Conservation (phyloP, 495 filamentous ascomycete species). For the Neurospora hispaniola region DNA sequence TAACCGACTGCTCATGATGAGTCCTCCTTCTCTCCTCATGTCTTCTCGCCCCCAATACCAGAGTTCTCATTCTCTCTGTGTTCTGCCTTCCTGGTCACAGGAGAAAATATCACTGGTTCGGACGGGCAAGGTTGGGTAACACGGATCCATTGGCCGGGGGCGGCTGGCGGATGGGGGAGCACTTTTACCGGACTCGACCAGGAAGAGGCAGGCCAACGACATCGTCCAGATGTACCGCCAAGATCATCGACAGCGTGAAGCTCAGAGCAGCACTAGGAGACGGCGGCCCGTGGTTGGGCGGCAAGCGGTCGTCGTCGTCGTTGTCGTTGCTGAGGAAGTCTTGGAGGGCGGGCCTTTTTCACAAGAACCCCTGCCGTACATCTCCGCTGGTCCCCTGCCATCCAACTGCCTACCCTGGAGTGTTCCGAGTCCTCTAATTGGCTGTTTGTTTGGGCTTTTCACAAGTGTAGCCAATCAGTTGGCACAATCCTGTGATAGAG, state of each 20-base stretch:
- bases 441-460: slow-evolving; percentile 7
- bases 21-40: background rate
- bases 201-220: slow-evolving; percentile 9
- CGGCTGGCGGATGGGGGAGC: slow-evolving; percentile 11
- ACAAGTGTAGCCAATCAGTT: slow-evolving; percentile 19
- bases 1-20: background rate
- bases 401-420: slow-evolving; percentile 13
- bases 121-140: background rate
- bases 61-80: background rate
- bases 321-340: background rate
- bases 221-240: slow-evolving; percentile 7
- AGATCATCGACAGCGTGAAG: background rate
- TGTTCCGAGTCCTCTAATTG: slow-evolving; percentile 13
- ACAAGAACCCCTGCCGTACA: background rate
- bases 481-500: slow-evolving; percentile 20
- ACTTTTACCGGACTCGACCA: slow-evolving; percentile 19
- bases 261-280: slow-evolving; percentile 6
- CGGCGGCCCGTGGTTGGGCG: slow-evolving; percentile 22
- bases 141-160: slow-evolving; percentile 18
- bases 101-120: background rate
- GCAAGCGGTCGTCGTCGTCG: slow-evolving; percentile 7
- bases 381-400: slow-evolving; percentile 6
- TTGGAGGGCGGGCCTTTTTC: background rate
- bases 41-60: background rate
- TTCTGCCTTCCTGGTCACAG: background rate